phyloP scores from a whole-genome alignment of 768 basidiomycete genomes.

The Hemileccinum rubropunctum region DNA sequence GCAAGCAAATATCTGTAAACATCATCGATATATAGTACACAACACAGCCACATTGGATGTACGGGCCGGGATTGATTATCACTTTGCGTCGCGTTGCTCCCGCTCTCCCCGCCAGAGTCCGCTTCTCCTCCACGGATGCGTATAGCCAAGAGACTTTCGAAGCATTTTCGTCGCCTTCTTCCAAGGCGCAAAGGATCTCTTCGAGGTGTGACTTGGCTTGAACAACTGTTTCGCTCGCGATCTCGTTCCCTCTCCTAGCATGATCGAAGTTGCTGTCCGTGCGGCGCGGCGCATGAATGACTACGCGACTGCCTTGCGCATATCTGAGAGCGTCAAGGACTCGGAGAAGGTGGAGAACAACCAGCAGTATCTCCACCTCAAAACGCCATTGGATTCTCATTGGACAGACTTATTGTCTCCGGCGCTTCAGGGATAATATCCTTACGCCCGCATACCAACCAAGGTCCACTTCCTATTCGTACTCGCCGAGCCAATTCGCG shows the following conservation, averaged over 20 bases:
- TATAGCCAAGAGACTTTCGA: slow-evolving; percentile 93
- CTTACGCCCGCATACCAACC: no score
- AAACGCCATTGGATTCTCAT: neutral
- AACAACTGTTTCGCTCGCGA: slow-evolving; percentile 99
- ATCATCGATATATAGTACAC: no score
- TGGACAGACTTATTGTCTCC: neutral
- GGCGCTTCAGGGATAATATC: neutral
- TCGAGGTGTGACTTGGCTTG: slow-evolving; percentile 97
- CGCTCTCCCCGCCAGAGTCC: slow-evolving; percentile 36
- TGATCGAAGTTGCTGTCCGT: slow-evolving; percentile 83
- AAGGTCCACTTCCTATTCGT: neutral
- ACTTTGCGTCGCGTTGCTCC: slow-evolving; percentile 42
- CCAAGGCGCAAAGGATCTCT: slow-evolving; percentile 88
- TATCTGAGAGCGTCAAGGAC: slow-evolving; percentile 95
- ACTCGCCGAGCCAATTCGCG: neutral
- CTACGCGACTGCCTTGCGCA: slow-evolving; percentile 93
- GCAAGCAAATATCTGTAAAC: no score
- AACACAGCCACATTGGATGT: no score
- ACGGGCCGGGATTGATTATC: no score
- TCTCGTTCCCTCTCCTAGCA: slow-evolving; percentile 80
- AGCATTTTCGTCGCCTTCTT: slow-evolving; percentile 94
- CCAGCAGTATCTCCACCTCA: slow-evolving; percentile 64
- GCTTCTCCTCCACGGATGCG: slow-evolving; percentile 45
- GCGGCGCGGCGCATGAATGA: slow-evolving; percentile 93
- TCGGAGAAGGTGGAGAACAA: slow-evolving; percentile 99